These are phyloP conservation scores for Deakozyma indianensis DNA, from an alignment of 805 yeast species.

Conservation along the genomic window DNA sequence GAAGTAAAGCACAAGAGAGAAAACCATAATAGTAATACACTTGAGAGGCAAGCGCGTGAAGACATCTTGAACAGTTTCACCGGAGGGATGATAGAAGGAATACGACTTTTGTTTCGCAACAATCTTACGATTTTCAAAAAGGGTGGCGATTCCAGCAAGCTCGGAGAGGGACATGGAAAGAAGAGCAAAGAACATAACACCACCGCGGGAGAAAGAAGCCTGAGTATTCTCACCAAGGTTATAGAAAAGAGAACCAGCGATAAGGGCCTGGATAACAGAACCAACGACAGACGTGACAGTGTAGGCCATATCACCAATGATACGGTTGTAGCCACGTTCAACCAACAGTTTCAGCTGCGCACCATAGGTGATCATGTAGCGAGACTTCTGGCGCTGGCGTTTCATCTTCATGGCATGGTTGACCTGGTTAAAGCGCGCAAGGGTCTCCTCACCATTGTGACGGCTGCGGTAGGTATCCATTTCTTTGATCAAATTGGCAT, in stretches of 20 bases:
- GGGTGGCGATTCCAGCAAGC: constrained; percentile 36
- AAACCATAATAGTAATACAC: constrained; percentile 28
- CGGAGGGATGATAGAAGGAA: constrained; percentile 59
- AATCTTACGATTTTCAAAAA: constrained; percentile 41
- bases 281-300: constrained; percentile 32
- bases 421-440: constrained; percentile 23
- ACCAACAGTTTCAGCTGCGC: constrained; percentile 37
- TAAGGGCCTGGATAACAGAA: constrained; percentile 40
- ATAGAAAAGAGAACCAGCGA: constrained; percentile 50
- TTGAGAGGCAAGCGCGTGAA: constrained; percentile 53
- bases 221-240: constrained; percentile 33
- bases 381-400: constrained; percentile 25
- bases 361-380: constrained; percentile 29
- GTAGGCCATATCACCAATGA: constrained; percentile 42
- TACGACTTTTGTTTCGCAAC: constrained; percentile 58
- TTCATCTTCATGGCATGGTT: constrained; percentile 25
- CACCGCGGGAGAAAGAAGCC: constrained; percentile 54
- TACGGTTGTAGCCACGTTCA: constrained; percentile 39
- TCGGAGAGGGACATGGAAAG: constrained; percentile 49
- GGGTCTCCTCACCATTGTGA: constrained; percentile 21
- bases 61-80: constrained; percentile 53
- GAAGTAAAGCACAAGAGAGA: constrained; percentile 40
- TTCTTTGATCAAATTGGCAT: constrained; percentile 25
- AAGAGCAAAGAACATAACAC: constrained; percentile 43
- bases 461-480: constrained; percentile 30